These are phyloP conservation scores for Exophiala phaeomuriformis DNA, from an alignment of 2,329 filamentous ascomycete species.

Conservation along the genomic window DNA sequence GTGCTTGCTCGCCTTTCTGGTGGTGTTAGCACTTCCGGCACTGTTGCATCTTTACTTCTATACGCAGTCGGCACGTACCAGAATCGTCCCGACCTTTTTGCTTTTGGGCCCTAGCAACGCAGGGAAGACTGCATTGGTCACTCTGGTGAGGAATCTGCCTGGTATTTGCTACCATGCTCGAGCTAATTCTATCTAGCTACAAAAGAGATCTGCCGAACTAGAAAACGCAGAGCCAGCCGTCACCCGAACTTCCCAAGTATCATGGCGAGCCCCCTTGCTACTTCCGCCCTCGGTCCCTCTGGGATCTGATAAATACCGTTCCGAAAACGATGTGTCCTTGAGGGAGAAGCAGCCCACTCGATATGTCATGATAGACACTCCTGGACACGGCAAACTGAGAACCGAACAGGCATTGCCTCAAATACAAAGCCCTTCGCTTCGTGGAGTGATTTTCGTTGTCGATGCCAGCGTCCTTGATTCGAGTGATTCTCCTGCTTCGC, in stretches of 20 bases:
- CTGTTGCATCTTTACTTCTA: conserved; percentile 71
- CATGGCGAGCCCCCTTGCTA: conserved; percentile 49
- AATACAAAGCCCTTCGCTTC: conserved; percentile 42
- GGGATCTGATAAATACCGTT: conserved; percentile 57
- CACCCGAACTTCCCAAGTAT: conserved; percentile 59
- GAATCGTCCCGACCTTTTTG: conserved; percentile 66
- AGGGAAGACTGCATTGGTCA: conserved; percentile 85
- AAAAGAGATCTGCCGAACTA: conserved; percentile 41
- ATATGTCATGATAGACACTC: conserved; percentile 60
- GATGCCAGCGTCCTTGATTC: conserved; percentile 63
- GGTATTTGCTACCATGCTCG: conserved; percentile 41
- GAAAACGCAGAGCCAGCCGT: conserved; percentile 50
- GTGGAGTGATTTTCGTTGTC: conserved; percentile 78
- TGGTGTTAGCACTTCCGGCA: conserved; percentile 67
- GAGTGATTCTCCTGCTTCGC: conserved; percentile 44
- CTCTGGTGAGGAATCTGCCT: conserved; percentile 49
- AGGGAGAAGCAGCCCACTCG: conserved; percentile 40
- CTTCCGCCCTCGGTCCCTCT: conserved; percentile 49
- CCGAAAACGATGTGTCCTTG: conserved; percentile 59
- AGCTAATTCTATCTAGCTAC: conserved; percentile 33
- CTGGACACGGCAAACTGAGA: conserved; percentile 90
- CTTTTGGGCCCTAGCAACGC: conserved; percentile 72
- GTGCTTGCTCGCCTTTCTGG: conserved; percentile 59
- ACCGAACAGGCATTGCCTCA: conserved; percentile 54
- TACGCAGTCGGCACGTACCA: conserved; percentile 55